Evolutionary conservation across 1,284 basidiomycete genomes (phyloP), one percentile per base, ranked within the genome.

Genomic region (Peniophora sp.): DNA sequence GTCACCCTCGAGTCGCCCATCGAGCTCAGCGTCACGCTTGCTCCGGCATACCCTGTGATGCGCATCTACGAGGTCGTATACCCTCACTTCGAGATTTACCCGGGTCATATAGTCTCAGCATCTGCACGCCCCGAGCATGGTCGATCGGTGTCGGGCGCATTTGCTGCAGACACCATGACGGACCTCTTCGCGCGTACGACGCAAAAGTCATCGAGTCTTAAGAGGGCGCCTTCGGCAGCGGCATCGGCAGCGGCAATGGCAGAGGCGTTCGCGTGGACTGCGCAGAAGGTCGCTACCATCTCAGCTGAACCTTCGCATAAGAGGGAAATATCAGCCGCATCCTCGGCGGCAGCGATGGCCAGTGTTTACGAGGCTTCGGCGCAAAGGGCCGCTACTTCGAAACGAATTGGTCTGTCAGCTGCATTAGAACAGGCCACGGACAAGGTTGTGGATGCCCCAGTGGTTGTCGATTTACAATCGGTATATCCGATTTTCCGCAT

Each of bases 71-170:
- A 51, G 17, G 10, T 48, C 24, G 36, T 50, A n/a, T 60, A 62
- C 48, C 67, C 68, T 34, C 47, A 55, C 47, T 64, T 67, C 51
- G 60, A 68, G 14, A 55, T 68, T 36, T 65, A 57, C 55, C 57
- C 55, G 45, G 53, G 50, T 3, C n/a, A 49, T 44, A 8, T 48
- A 5, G 37, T 41, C 12, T 27, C 39, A 17, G 11, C 27, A 5
- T 32, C 27, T 12, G 27, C 27, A 6, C 27, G 27, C 27, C 27
- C 27, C 12, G 12, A 32, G 27, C 5, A 12, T 12, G 27, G 6
- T 32, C 27, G 27, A 12, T 32, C 27, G 12, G 12, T 32, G 6
- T 32, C 27, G 5, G 27, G 6, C 27, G 27, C 27, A 32, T 5
- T 12, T 6, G 5, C 27, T 32, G 27, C 27, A 32, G 27, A 5